phyloP scores from a whole-genome alignment of 2,329 filamentous ascomycete species.

The Parasarocladium wereldwijsianum region DNA sequence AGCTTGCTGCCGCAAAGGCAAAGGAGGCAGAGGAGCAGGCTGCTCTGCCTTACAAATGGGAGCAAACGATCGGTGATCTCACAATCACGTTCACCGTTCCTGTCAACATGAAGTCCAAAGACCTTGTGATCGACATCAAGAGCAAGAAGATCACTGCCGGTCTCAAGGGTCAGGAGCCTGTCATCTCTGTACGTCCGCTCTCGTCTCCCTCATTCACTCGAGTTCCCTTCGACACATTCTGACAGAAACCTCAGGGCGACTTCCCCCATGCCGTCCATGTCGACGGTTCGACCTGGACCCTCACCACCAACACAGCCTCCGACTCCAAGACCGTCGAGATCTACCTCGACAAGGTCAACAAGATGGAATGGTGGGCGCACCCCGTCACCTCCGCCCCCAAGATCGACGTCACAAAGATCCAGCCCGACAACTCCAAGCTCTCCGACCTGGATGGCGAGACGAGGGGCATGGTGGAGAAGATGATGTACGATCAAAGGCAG shows the following conservation, averaged over 20 bases:
- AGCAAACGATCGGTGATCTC: conserved; percentile 78
- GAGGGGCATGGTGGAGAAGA: conserved; percentile 97
- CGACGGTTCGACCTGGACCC: conserved; percentile 92
- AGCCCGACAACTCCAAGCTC: conserved; percentile 82
- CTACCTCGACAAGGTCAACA: conserved; percentile 89
- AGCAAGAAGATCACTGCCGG: conserved; percentile 64
- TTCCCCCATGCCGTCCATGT: conserved; percentile 65
- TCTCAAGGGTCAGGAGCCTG: conserved; percentile 75
- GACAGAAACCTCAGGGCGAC: conserved; percentile 46
- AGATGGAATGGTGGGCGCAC: conserved; percentile 97
- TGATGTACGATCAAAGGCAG: conserved; percentile 98
- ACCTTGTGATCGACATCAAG: conserved; percentile 71
- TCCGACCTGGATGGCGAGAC: conserved; percentile 91
- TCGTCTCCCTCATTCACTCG: background rate
- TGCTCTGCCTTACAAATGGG: conserved; percentile 92
- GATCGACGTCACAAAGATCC: conserved; percentile 92
- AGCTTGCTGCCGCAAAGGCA: conserved; percentile 43
- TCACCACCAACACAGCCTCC: conserved; percentile 53
- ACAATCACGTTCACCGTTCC: conserved; percentile 68
- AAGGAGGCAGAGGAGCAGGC: conserved; percentile 80
- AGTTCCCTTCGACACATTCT: background rate
- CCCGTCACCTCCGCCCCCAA: conserved; percentile 74
- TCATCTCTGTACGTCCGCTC: conserved; percentile 52
- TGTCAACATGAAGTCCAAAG: conserved; percentile 68
- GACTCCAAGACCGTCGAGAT: conserved; percentile 57